Percentiles rank a stretch among this genome's conserved stretches.
Evolutionary conservation across 2,329 filamentous ascomycete genomes (phyloP).

Genomic region (Anthostomella pinea): DNA sequence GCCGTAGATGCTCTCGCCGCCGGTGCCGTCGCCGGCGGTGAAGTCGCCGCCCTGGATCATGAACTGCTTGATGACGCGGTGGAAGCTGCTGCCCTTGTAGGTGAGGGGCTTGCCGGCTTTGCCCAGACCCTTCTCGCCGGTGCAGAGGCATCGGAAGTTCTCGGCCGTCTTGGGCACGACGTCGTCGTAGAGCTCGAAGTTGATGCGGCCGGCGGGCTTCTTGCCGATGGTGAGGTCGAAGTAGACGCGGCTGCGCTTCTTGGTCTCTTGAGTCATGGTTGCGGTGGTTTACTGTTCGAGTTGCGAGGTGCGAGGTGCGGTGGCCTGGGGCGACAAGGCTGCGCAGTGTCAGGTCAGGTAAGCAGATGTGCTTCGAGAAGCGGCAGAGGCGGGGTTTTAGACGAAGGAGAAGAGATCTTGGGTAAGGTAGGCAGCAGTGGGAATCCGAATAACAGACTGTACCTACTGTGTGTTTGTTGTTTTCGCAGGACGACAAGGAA

Average conservation of each 20-base stretch:
- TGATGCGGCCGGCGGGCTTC: conserved; percentile 70
- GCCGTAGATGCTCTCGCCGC: conserved; percentile 95
- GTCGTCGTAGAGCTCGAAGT: conserved; percentile 75
- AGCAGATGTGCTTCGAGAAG: too few relatives aligned
- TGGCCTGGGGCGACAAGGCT: not conserved
- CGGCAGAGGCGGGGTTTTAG: too few relatives aligned
- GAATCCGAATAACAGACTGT: too few relatives aligned
- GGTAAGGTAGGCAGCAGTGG: too few relatives aligned
- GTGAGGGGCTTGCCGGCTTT: conserved; percentile 80
- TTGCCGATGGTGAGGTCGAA: conserved; percentile 87
- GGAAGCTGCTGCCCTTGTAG: conserved; percentile 92
- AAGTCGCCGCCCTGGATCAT: conserved; percentile 99
- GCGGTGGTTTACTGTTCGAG: not conserved
- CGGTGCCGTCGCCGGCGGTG: conserved; percentile 89
- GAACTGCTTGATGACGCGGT: conserved; percentile 97
- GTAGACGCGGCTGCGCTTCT: conserved; percentile 75
- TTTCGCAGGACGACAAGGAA: not conserved
- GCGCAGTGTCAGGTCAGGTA: not conserved
- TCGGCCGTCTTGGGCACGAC: conserved; percentile 93
- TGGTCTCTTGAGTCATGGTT: conserved; percentile 38
- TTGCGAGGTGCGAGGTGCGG: not conserved
- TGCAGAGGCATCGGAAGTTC: conserved; percentile 93
- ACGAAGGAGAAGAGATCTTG: too few relatives aligned
- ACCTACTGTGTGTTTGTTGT: not conserved
- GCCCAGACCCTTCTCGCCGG: conserved; percentile 86